Evolutionary conservation across 495 filamentous ascomycete genomes (phyloP).

Genomic region (Pyronema domesticum): DNA sequence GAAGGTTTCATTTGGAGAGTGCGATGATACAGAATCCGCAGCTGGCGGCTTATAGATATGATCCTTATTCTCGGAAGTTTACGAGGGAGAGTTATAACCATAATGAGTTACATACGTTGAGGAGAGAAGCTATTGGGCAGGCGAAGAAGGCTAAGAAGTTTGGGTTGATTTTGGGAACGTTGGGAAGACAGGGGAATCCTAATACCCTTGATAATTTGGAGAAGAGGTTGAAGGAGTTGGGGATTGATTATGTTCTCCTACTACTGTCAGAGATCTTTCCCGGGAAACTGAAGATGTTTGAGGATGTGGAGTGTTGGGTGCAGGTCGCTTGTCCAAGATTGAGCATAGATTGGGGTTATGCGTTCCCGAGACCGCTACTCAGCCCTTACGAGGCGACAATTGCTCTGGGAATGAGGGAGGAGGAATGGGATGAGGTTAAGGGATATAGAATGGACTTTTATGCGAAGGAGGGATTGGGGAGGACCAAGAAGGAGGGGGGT

Average conservation of each 20-base stretch:
- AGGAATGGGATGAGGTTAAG: conserved; percentile 54
- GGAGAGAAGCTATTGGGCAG: conserved; percentile 53
- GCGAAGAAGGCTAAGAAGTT: conserved; percentile 67
- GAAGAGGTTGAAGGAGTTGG: conserved; percentile 43
- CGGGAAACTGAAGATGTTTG: conserved; percentile 79
- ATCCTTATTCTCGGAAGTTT: conserved; percentile 82
- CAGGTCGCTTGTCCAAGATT: conserved; percentile 88
- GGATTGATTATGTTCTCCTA: conserved; percentile 63
- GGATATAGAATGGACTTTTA: conserved; percentile 97
- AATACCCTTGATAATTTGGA: conserved; percentile 81
- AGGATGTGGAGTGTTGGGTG: conserved; percentile 89
- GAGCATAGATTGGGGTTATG: conserved; percentile 98
- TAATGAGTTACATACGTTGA: conserved; percentile 66
- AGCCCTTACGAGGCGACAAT: conserved; percentile 92
- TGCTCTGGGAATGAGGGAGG: conserved; percentile 48
- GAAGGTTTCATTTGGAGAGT: conserved; percentile 89
- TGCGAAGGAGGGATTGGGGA: conserved; percentile 73
- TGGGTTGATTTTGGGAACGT: conserved; percentile 82
- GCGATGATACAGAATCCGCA: conserved; percentile 96
- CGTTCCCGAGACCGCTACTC: conserved; percentile 70
- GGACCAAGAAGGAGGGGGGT: conserved; percentile 40
- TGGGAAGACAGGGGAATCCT: conserved; percentile 89
- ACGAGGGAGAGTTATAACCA: conserved; percentile 83
- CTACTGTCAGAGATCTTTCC: conserved; percentile 90
- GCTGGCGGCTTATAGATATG: conserved; percentile 86